phyloP scores from a whole-genome alignment of 306 rosid species.

The Pyrus communis region DNA sequence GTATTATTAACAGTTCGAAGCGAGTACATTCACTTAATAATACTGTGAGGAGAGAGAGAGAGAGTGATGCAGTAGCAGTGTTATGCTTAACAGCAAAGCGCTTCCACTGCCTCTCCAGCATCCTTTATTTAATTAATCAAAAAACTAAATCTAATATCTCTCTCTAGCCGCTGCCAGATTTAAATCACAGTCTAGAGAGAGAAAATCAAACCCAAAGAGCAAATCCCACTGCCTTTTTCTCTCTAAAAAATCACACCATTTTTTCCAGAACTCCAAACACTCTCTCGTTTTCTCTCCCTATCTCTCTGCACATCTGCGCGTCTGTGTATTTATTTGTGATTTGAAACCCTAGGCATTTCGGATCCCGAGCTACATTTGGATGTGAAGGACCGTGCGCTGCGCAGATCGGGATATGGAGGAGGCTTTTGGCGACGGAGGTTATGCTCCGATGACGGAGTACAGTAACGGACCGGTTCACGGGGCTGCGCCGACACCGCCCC shows the following conservation, averaged over 20 bases:
- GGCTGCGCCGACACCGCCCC: slow-evolving; percentile 32
- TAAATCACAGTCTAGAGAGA: slow-evolving; percentile 53
- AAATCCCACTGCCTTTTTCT: slow-evolving; percentile 2
- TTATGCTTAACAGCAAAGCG: slow-evolving; percentile 45
- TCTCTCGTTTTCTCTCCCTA: slow-evolving; percentile 2
- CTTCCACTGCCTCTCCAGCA: neutral
- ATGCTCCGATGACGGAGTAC: slow-evolving; percentile 17
- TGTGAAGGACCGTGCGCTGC: slow-evolving; percentile 38
- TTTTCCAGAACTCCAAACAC: slow-evolving; percentile 14
- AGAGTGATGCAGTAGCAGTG: neutral
- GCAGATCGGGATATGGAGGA: slow-evolving; percentile 93
- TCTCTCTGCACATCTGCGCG: neutral
- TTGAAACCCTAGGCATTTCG: slow-evolving; percentile 45
- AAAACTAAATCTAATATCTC: slow-evolving; percentile 16
- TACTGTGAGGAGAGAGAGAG: neutral
- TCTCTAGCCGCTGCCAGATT: slow-evolving; percentile 33
- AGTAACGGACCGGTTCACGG: slow-evolving; percentile 12
- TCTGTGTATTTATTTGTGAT: slow-evolving; percentile 10
- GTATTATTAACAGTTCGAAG: neutral
- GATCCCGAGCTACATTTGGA: slow-evolving; percentile 62
- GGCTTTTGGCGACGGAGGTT: slow-evolving; percentile 52
- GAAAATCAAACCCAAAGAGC: slow-evolving; percentile 11
- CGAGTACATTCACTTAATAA: neutral
- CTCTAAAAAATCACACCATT: slow-evolving; percentile 12
- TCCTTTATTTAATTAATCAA: neutral